A percentile compares a stretch with the other conserved stretches of the same genome.
phyloP scores from a whole-genome alignment of 2,329 filamentous ascomycete species.

The Colletotrichum caudatum region DNA sequence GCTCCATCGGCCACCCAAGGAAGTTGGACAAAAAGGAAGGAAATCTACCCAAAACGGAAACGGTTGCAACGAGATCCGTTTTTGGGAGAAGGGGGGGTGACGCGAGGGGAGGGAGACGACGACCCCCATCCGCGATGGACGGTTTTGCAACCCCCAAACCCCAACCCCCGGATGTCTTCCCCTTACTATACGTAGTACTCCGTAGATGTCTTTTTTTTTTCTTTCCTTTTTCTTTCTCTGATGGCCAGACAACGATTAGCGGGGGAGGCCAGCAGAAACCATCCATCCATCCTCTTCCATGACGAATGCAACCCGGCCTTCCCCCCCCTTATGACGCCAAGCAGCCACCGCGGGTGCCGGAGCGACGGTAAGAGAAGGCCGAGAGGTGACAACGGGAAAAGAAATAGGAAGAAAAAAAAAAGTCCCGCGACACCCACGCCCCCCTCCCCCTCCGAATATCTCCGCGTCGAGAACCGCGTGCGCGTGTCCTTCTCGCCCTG shows the following conservation, averaged over 20 bases:
- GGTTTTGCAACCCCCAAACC: not conserved
- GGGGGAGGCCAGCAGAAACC: not conserved
- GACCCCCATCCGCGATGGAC: not conserved
- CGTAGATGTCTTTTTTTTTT: not conserved
- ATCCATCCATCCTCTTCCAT: not conserved
- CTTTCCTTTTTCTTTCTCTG: not conserved
- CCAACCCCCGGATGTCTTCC: not conserved
- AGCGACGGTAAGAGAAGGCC: not conserved
- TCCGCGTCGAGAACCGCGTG: conserved; percentile 14
- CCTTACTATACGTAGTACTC: not conserved
- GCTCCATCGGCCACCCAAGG: not conserved
- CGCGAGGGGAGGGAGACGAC: no score
- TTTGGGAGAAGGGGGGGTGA: not conserved
- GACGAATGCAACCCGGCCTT: not conserved
- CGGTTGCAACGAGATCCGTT: not conserved
- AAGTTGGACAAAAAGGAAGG: not conserved
- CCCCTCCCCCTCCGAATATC: conserved; percentile 2
- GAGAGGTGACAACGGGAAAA: not conserved
- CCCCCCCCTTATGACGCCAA: not conserved
- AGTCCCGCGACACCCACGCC: not conserved
- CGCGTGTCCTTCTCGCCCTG: not conserved
- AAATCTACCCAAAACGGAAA: not conserved
- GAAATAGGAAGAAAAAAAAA: not conserved
- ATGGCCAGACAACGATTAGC: conserved; percentile 8
- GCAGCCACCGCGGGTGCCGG: not conserved